phyloP scores from a whole-genome alignment of 2,329 filamentous ascomycete genomes.

The Westerdykella sp. region DNA sequence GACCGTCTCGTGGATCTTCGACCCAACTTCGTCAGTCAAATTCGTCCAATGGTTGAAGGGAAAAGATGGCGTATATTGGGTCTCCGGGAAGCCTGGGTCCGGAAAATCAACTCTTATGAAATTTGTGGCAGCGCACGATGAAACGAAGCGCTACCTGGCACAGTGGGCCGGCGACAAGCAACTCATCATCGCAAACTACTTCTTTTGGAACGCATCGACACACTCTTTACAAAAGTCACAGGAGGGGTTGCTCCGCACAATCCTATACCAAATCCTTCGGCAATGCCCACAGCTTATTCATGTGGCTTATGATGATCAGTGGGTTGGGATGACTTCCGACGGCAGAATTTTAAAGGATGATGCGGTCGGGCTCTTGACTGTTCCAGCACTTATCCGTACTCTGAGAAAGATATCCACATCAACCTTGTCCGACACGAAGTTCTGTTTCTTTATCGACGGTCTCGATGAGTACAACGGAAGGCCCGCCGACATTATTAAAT shows the following conservation, averaged over 20 bases:
- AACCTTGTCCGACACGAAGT: background rate
- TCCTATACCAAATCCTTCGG: conserved; percentile 10
- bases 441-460: conserved; percentile 14
- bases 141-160: conserved; percentile 19
- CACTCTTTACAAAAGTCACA: conserved; percentile 9
- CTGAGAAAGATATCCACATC: background rate
- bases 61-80: background rate
- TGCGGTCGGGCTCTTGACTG: background rate
- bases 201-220: conserved; percentile 11
- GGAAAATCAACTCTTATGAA: background rate
- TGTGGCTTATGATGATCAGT: background rate
- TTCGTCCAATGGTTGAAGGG: background rate
- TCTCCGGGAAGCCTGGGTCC: background rate
- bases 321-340: background rate
- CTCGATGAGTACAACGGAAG: conserved; percentile 10
- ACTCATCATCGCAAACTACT: conserved; percentile 4
- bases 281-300: conserved; percentile 1
- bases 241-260: conserved; percentile 6
- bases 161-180: conserved; percentile 1
- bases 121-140: conserved; percentile 7
- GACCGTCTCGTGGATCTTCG: too few relatives aligned
- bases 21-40: background rate
- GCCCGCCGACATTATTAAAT: conserved; percentile 2
- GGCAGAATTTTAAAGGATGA: background rate
- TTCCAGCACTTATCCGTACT: background rate